Conservation (phyloP, 108 stramenopile genomes). For the Stephanodiscus minutulus region DNA sequence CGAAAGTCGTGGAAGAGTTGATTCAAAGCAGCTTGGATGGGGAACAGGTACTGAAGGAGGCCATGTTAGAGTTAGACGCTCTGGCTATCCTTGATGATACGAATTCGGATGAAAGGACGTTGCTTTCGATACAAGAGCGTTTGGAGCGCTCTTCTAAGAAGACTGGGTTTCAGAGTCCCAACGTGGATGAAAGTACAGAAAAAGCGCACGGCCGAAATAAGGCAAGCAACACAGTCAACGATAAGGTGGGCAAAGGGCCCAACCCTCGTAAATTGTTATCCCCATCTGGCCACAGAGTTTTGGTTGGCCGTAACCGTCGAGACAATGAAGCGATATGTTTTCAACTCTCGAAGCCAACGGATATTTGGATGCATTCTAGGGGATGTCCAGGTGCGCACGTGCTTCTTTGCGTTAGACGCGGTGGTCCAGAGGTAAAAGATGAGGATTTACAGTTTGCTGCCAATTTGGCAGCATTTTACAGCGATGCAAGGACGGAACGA, state of each 20-base stretch:
- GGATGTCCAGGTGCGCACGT: slow-evolving; percentile 90
- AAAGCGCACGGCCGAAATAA: slow-evolving; percentile 12
- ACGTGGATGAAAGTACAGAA: slow-evolving; percentile 12
- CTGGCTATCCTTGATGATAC: slow-evolving; percentile 22
- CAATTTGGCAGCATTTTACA: slow-evolving; percentile 84
- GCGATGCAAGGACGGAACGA: slow-evolving; percentile 72
- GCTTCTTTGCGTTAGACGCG: slow-evolving; percentile 67
- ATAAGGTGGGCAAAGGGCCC: slow-evolving; percentile 32
- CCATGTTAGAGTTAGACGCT: slow-evolving; percentile 55
- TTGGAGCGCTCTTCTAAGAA: slow-evolving; percentile 60
- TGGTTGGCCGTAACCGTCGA: slow-evolving; percentile 84
- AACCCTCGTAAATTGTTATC: slow-evolving; percentile 65
- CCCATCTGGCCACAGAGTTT: slow-evolving; percentile 74
- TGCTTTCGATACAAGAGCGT: slow-evolving; percentile 62
- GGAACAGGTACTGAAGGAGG: slow-evolving; percentile 51
- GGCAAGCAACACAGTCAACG: slow-evolving; percentile 28
- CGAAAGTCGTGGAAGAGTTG: slow-evolving; percentile 64
- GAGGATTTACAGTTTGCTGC: slow-evolving; percentile 82
- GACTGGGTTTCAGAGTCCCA: slow-evolving; percentile 61
- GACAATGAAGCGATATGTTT: slow-evolving; percentile 86
- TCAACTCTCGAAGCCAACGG: slow-evolving; percentile 65
- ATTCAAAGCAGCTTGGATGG: slow-evolving; percentile 55
- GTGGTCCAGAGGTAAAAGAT: slow-evolving; percentile 58
- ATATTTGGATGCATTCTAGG: slow-evolving; percentile 87
- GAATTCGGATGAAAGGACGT: slow-evolving; percentile 55